Evolutionary conservation across 352 stramenopile genomes (phyloP).

Genomic region (Phytophthora sp.): DNA sequence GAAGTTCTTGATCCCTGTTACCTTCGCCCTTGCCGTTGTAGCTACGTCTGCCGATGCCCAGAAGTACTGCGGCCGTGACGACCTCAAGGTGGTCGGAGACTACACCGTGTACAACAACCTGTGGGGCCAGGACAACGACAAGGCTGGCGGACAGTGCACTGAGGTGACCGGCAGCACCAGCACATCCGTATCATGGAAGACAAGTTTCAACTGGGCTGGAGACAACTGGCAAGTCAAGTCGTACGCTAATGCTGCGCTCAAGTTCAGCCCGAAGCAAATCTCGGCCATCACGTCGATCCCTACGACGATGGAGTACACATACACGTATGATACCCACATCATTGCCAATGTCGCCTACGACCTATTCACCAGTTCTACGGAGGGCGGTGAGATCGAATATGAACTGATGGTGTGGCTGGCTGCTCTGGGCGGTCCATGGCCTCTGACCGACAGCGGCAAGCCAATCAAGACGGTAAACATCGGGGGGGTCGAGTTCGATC

Average conservation of each 20-base stretch:
- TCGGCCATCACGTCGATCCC: constrained; percentile 43
- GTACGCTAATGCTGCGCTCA: constrained; percentile 50
- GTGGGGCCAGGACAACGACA: constrained; percentile 39
- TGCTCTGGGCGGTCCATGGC: constrained; percentile 35
- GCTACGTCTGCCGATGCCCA: constrained; percentile 23
- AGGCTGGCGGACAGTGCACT: constrained; percentile 47
- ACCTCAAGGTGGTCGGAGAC: constrained; percentile 32
- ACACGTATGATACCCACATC: constrained; percentile 42
- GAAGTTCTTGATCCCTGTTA: constrained; percentile 25
- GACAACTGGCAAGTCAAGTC: constrained; percentile 48
- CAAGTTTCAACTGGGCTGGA: constrained; percentile 45
- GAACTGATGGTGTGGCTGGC: constrained; percentile 55
- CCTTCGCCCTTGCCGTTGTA: constrained; percentile 15
- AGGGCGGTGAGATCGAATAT: constrained; percentile 36
- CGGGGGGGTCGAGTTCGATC: constrained; percentile 32
- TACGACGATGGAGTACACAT: constrained; percentile 45
- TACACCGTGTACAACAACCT: constrained; percentile 64
- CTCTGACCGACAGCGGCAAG: constrained; percentile 34
- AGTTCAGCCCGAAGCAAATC: constrained; percentile 39
- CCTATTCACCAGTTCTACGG: constrained; percentile 39
- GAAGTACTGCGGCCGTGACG: constrained; percentile 42
- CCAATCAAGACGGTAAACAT: constrained; percentile 33
- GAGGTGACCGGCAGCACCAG: constrained; percentile 35
- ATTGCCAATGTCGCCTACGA: constrained; percentile 53
- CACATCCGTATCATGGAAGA: constrained; percentile 44